Evolutionary conservation across 176 grass and related monocot species (phyloP).

Genomic region (Rhynchospora tenuis): DNA sequence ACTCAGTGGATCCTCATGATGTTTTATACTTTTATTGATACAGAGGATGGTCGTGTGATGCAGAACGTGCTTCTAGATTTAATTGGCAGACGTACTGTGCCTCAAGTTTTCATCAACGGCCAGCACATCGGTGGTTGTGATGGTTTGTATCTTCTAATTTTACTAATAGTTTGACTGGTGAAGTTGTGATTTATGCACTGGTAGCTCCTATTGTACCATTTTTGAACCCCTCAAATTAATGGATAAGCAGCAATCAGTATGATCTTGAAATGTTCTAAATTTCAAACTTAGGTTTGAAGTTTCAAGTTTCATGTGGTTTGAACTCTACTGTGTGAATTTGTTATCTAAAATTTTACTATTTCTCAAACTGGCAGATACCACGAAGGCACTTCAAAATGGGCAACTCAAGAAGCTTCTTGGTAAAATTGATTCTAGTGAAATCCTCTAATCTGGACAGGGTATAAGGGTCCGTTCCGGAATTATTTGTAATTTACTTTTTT

Average conservation of each 20-base stretch:
- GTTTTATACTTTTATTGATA: slow-evolving; percentile 12
- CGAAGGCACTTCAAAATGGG: slow-evolving; percentile 42
- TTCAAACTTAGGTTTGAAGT: background rate
- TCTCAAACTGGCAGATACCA: slow-evolving; percentile 42
- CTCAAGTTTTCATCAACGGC: slow-evolving; percentile 91
- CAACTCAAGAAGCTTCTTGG: slow-evolving; percentile 68
- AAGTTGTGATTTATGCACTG: background rate
- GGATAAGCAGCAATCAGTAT: background rate
- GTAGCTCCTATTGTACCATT: background rate
- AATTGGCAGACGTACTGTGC: slow-evolving; percentile 71
- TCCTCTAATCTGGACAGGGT: background rate
- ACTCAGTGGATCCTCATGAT: background rate
- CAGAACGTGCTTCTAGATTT: slow-evolving; percentile 81
- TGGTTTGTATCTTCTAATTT: slow-evolving; percentile 36
- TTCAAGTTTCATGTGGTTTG: background rate
- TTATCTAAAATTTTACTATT: background rate
- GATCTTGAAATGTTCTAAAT: background rate
- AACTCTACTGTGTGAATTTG: background rate
- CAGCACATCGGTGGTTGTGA: slow-evolving; percentile 85
- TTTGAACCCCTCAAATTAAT: background rate
- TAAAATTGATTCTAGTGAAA: slow-evolving; percentile 25
- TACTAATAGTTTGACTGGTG: background rate
- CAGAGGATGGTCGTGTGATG: slow-evolving; percentile 71
- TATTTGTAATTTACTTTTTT: background rate
- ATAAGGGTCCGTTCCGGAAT: background rate